Percentiles rank a stretch among this genome's conserved stretches.
Conservation (phyloP, 2,329 filamentous ascomycete species). For the Cytospora piceicola region DNA sequence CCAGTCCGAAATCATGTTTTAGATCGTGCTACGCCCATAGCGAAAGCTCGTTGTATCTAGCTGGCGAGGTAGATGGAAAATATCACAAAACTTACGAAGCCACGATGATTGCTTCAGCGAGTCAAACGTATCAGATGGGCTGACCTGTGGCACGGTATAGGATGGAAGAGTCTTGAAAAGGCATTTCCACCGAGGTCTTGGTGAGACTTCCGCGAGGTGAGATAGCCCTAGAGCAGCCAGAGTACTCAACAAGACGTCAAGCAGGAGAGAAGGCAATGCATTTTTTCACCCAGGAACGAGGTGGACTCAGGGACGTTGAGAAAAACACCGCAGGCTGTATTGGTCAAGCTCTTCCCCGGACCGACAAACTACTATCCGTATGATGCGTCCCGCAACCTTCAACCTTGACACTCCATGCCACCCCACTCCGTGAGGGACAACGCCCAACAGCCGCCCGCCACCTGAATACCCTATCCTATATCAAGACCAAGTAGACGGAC, state of each 20-base stretch:
- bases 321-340: background rate
- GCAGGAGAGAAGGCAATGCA: background rate
- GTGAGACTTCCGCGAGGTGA: background rate
- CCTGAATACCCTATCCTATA: slow-evolving; percentile 33
- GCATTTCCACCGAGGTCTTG: background rate
- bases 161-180: background rate
- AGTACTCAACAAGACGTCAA: background rate
- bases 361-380: background rate
- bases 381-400: too few species aligned
- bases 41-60: background rate
- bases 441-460: background rate
- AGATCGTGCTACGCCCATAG: background rate
- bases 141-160: background rate
- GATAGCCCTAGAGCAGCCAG: background rate
- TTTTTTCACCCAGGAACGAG: background rate
- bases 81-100: background rate
- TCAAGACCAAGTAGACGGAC: slow-evolving; percentile 55
- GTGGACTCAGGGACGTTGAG: background rate
- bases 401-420: background rate
- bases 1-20: background rate
- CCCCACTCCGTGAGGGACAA: slow-evolving; percentile 6
- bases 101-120: background rate
- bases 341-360: background rate
- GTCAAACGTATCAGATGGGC: background rate
- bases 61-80: background rate